phyloP scores from a whole-genome alignment of 495 filamentous ascomycete species.

The Penicillium paxilli region DNA sequence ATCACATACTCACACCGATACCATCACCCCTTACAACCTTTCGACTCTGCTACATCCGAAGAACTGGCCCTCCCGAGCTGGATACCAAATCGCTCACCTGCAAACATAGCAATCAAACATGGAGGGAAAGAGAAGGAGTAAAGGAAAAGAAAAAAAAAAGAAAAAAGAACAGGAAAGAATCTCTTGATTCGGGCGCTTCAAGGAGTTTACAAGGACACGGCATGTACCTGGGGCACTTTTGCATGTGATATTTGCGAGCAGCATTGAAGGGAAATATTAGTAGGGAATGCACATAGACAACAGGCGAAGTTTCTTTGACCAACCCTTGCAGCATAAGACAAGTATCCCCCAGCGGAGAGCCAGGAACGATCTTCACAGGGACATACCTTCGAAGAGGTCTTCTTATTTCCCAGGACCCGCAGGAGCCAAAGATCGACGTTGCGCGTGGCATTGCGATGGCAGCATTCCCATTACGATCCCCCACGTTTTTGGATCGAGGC shows the following conservation, averaged over 20 bases:
- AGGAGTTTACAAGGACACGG: not conserved
- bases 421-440: not conserved
- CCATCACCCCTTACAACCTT: too few relatives aligned
- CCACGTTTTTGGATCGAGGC: too few relatives aligned
- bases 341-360: too few relatives aligned
- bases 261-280: not conserved
- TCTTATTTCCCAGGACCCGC: not conserved
- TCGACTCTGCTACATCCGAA: too few relatives aligned
- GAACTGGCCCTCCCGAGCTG: too few relatives aligned
- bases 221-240: not conserved
- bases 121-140: too few relatives aligned
- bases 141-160: not conserved
- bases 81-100: too few relatives aligned
- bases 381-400: not conserved
- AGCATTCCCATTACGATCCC: too few relatives aligned
- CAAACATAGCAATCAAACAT: too few relatives aligned
- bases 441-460: not conserved
- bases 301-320: not conserved
- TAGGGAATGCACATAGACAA: not conserved
- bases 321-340: too few relatives aligned
- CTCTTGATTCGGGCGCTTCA: not conserved
- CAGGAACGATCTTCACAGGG: too few relatives aligned
- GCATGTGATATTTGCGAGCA: not conserved
- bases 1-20: constrained; percentile 9
- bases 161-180: not conserved